Base-by-base conservation (phyloP, 1,284 basidiomycete species). In the Rhizoctonia solani region DNA sequence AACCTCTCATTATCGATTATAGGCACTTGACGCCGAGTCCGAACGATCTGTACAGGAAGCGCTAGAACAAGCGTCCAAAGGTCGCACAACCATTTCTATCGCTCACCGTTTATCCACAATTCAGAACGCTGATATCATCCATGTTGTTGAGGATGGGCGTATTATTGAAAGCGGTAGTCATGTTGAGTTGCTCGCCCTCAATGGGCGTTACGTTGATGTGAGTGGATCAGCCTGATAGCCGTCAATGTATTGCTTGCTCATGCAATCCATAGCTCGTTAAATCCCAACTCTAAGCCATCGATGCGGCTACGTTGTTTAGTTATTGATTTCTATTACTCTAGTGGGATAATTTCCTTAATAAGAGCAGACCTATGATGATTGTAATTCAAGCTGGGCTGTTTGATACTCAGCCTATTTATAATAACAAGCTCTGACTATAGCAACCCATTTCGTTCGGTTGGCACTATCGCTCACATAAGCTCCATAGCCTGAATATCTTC, bases 21-120 rank as follows among this genome's bases (percentile, higher is more conserved):
- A 39, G 78, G 63, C 77, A 13, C 67, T 76, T 14, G 75, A 76
- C 59, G 70, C 74, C n/a, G 72, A 75, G 67, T 72, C 69, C 14
- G 79, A 81, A 54, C 72, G 74, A 9, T 71, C 75, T 16, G 78
- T 80, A 0, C 79, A 80, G 59, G 71, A 76, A 44, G 79, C 79
- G 2, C 71, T 80, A 1, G 78, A 80, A 61, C 73, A 74, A 49
- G 78, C 76, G 0, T 74, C 76, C 0, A 55, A 70, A 4, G 78
- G 76, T 1, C 66, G 74, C n/a, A 71, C 74, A 29, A 75, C 73
- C 0, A 77, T 79, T 50, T 76, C 75, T n/a, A 77, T 80, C 61
- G 78, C 78, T 0, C 78, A 79, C 66, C 73, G 78, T 2, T 65
- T 79, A 29, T 75, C 74, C 0, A 76, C 77, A 9, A 78, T 78